phyloP scores from a whole-genome alignment of 768 basidiomycete genomes.

The Lentinus tigrinus region DNA sequence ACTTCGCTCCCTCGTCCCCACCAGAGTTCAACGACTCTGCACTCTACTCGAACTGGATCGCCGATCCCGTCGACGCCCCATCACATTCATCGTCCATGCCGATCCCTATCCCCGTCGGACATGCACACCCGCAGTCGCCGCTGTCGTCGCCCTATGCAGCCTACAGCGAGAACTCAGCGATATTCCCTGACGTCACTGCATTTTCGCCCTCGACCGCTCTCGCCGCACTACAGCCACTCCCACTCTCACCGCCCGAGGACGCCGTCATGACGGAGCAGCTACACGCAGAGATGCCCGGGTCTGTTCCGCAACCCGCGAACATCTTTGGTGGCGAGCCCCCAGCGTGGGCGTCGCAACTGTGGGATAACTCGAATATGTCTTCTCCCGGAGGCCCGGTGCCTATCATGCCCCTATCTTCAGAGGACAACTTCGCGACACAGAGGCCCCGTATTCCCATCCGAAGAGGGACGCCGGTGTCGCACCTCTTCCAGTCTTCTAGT shows the following conservation, averaged over 20 bases:
- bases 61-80: slow-evolving; percentile 48
- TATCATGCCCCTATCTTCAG: slow-evolving; percentile 26
- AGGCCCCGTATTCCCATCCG: slow-evolving; percentile 38
- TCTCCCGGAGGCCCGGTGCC: slow-evolving; percentile 37
- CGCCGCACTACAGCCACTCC: slow-evolving; percentile 57
- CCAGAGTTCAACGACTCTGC: slow-evolving; percentile 41
- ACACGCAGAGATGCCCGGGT: slow-evolving; percentile 26
- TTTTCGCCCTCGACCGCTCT: slow-evolving; percentile 60
- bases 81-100: slow-evolving; percentile 50
- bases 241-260: slow-evolving; percentile 50
- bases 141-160: slow-evolving; percentile 47
- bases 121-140: slow-evolving; percentile 13
- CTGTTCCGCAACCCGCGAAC: slow-evolving; percentile 63
- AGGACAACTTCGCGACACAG: slow-evolving; percentile 42
- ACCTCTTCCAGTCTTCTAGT: slow-evolving; percentile 69
- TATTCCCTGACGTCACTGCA: slow-evolving; percentile 46
- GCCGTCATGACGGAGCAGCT: slow-evolving; percentile 22
- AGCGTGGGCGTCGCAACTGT: slow-evolving; percentile 66
- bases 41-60: slow-evolving; percentile 58
- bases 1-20: slow-evolving; percentile 32
- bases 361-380: slow-evolving; percentile 48
- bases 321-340: slow-evolving; percentile 43
- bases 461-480: slow-evolving; percentile 42
- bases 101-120: slow-evolving; percentile 52
- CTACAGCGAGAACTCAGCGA: slow-evolving; percentile 42